Evolutionary conservation across 2,329 filamentous ascomycete species (phyloP), one percentile per base, ranked within the genome.

Genomic region (Colletotrichum lini): DNA sequence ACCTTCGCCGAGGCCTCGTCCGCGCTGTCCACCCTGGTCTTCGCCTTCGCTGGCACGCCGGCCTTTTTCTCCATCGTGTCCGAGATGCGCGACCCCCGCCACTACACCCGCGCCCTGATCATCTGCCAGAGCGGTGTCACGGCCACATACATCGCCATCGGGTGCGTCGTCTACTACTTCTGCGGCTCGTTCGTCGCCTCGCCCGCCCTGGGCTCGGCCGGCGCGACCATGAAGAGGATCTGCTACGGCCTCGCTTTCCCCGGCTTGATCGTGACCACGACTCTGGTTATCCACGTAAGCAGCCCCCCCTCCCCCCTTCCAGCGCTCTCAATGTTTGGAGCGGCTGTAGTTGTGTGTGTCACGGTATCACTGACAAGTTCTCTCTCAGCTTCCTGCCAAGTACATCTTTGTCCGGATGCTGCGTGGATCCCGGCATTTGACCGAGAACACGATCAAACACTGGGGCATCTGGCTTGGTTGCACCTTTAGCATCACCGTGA

Each of bases 1-100:
- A 88, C 88, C 35, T 81, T 87, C 18, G 84, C 87, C 12, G 82
- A 84, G 67, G 82, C 87, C 3, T 87, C 81, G 16, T 73, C 80
- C 2, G 78, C 80, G 13, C 60, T 81, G 21, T 78, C 80, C 0
- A 72, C 78, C 1, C 67, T 82, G 13, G 75, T 84, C 40, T 84
- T 84, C 54, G 78, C 83, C 6, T 84, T 78, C 57, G 78, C 80
- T 9, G 82, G 81, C 23, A 81, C 81, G 0, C 78, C 81, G 0
- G 80, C 77, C 15, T 82, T 80, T 72, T 81, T 80, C 73, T 66
- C 76, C 38, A 76, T 82, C 50, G 76, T 73, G 1, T 76, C 80
- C 16, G 80, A 82, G 71, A 82, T 82, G 80, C 74, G 77, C 0
- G 75, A 81, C 18, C 80, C 79, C 0, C 68, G 65, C 2, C 62